Base-by-base conservation (phyloP, 1,139 yeast species). In the Pichia sp. region DNA sequence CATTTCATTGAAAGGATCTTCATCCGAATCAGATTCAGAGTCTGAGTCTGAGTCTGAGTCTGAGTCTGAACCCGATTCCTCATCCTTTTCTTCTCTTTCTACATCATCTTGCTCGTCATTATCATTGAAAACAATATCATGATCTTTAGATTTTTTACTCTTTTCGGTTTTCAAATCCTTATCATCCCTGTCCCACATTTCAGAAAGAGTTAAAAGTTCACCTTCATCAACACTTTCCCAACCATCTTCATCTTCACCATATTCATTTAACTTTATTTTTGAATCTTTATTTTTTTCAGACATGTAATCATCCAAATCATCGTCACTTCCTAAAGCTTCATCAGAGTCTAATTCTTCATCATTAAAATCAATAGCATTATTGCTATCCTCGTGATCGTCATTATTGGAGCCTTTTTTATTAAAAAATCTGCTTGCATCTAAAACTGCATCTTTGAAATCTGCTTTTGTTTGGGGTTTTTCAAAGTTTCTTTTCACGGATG, bases 171-270 rank as follows among this genome's bases (percentile, higher is more conserved):
- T 50, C 18, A 44, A 61, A 64, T 79, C 84, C 44, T 67, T 70
- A 38, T 83, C 90, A 65, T 87, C 95, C 72, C 82, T 68, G 67
- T 87, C 97, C 96, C 96, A 90, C 7, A 88, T 91, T 60, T 84
- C 90, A 9, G 96, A 86, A 47, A 90, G 73, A 0, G 95, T 79
- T 51, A 87, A 79, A 54, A 90, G 73, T 60, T 88, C 87, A 39
- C 71, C 72, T 65, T 88, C 96, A 62, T 90, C 96, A 47, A 83
- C 68, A 56, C 78, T 73, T 25, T 74, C 69, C 58, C 76, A 68
- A 14, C 75, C 74, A 48, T 74, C 72, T 44, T 79, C 80, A 22
- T 73, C 76, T 44, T 70, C 75, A 13, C 69, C 72, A 3, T 66
- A 72, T 19, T 70, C 47, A 61, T 69, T 29, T 62, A 68, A 42